Percentiles rank a stretch among this genome's conserved stretches.
These are phyloP conservation scores for Phytophthora podocarpi DNA, from an alignment of 352 stramenopile species.

Conservation along the genomic window DNA sequence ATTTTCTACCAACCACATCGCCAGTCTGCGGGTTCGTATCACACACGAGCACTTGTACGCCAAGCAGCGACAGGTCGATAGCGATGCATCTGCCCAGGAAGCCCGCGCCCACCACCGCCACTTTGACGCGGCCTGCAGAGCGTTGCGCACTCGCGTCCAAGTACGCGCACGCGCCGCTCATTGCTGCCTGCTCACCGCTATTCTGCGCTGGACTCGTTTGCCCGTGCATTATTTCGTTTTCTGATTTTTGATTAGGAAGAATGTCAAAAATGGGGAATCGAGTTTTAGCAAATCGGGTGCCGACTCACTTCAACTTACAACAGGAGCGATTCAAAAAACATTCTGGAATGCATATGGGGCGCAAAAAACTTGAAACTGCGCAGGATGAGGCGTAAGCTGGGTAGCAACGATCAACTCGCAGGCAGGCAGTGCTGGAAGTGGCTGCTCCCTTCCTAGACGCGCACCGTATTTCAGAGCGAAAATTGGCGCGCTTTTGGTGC, in stretches of 20 bases:
- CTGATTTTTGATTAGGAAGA: slow-evolving; percentile 9
- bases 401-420: too few species aligned
- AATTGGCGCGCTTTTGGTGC: too few species aligned
- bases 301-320: too few species aligned
- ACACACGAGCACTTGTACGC: slow-evolving; percentile 60
- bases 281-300: slow-evolving; percentile 1
- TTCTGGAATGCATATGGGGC: too few species aligned
- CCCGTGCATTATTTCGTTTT: slow-evolving; percentile 27
- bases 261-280: background rate
- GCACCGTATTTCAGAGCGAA: too few species aligned
- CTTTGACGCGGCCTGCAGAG: slow-evolving; percentile 22
- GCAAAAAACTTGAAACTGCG: too few species aligned
- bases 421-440: too few species aligned
- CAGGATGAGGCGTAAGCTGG: too few species aligned
- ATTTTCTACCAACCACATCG: slow-evolving; percentile 38
- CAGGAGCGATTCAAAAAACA: too few species aligned
- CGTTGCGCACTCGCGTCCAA: slow-evolving; percentile 16
- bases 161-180: slow-evolving; percentile 29
- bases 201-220: slow-evolving; percentile 4
- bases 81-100: slow-evolving; percentile 74
- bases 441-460: too few species aligned
- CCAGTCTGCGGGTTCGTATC: slow-evolving; percentile 55
- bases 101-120: slow-evolving; percentile 67
- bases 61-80: slow-evolving; percentile 69
- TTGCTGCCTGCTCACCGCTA: slow-evolving; percentile 1